A percentile compares a stretch with the other conserved stretches of the same genome.
Conservation (phyloP, 352 stramenopile genomes). For the Phytophthora quininea region DNA sequence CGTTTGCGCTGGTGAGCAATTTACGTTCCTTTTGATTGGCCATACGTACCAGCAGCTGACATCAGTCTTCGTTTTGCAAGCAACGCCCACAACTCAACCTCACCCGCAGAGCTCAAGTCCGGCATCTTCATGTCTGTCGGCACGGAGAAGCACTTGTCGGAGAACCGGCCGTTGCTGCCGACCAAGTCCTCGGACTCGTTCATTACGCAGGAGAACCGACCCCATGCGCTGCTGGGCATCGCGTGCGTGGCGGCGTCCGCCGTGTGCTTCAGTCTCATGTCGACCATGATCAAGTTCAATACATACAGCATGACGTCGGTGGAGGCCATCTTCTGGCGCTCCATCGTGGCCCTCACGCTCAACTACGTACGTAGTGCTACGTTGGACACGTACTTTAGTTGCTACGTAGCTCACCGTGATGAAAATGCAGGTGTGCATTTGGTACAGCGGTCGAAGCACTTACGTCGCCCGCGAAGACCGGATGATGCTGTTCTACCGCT, state of each 20-base stretch:
- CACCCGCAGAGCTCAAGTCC: background rate
- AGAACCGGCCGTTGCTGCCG: slow-evolving; percentile 38
- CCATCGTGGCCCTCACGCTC: slow-evolving; percentile 50
- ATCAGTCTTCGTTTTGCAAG: background rate
- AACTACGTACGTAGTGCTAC: slow-evolving; percentile 59
- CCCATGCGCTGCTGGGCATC: slow-evolving; percentile 66
- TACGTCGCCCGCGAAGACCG: slow-evolving; percentile 57
- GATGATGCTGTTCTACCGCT: slow-evolving; percentile 69
- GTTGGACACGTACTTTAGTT: background rate
- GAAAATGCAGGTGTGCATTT: slow-evolving; percentile 30
- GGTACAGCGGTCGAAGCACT: slow-evolving; percentile 55
- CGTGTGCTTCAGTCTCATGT: slow-evolving; percentile 87
- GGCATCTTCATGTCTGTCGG: slow-evolving; percentile 29
- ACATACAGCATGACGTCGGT: slow-evolving; percentile 81
- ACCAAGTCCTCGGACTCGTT: slow-evolving; percentile 18
- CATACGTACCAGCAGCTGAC: background rate
- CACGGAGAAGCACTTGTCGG: slow-evolving; percentile 22
- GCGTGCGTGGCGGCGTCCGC: slow-evolving; percentile 71
- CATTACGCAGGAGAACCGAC: slow-evolving; percentile 31
- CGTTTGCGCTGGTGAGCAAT: background rate
- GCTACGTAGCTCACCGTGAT: background rate
- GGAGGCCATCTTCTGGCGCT: slow-evolving; percentile 84
- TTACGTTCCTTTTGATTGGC: background rate
- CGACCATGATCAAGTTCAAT: slow-evolving; percentile 79
- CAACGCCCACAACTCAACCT: slow-evolving; percentile 18